Evolutionary conservation across 2,329 filamentous ascomycete species (phyloP).

Genomic region (Hirsutella minnesotensis): DNA sequence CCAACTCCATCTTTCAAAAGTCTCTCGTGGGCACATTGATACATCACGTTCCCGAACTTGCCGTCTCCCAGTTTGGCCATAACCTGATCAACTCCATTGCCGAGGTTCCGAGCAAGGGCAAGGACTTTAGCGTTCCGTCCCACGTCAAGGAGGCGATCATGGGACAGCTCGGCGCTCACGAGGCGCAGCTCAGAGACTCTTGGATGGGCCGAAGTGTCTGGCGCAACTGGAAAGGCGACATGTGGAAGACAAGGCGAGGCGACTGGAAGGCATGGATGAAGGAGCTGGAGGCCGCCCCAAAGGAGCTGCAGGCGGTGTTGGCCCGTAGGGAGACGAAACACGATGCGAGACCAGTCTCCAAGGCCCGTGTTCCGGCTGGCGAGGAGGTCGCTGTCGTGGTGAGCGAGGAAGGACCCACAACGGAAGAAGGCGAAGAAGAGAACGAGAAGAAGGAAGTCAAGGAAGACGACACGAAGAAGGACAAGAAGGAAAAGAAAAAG

Average conservation of each 20-base stretch:
- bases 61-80: constrained; percentile 38
- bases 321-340: not conserved
- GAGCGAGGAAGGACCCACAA: not conserved
- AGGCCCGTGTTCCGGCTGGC: not conserved
- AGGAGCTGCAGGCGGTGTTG: constrained; percentile 4
- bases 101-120: constrained; percentile 35
- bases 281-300: constrained; percentile 22
- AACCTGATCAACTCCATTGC: constrained; percentile 38
- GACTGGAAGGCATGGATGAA: constrained; percentile 49
- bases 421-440: not conserved
- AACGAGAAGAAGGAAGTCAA: constrained; percentile 1
- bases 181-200: constrained; percentile 36
- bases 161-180: constrained; percentile 32
- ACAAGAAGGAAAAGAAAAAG: not conserved
- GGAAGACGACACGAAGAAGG: not conserved
- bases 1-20: constrained; percentile 44
- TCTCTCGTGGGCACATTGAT: constrained; percentile 34
- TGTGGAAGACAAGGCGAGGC: constrained; percentile 38
- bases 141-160: constrained; percentile 47
- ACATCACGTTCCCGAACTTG: constrained; percentile 33
- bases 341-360: not conserved
- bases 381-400: not conserved
- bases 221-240: constrained; percentile 45
- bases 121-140: constrained; percentile 38
- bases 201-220: constrained; percentile 45